These are phyloP conservation scores for Ophiocordyceps unilateralis DNA, from an alignment of 2,329 filamentous ascomycete genomes.

Conservation along the genomic window DNA sequence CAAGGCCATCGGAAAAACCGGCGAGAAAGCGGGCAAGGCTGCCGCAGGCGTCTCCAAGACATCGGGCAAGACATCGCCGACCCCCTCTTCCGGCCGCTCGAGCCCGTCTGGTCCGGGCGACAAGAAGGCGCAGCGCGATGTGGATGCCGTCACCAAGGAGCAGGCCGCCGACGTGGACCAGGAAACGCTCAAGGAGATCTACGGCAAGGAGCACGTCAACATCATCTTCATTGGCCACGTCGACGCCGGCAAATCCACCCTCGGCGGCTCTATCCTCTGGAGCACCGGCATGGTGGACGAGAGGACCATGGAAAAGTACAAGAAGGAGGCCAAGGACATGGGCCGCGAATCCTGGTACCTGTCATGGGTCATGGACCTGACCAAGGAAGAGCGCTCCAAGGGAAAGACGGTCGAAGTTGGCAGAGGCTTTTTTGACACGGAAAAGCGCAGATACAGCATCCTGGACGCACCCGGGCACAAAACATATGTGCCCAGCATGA, in stretches of 20 bases:
- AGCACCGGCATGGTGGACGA: conserved; percentile 98
- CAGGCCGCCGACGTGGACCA: conserved; percentile 58
- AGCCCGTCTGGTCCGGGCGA: conserved; percentile 48
- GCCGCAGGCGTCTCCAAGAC: conserved; percentile 25
- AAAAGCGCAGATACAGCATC: conserved; percentile 91
- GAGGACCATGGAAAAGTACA: conserved; percentile 95
- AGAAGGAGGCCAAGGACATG: conserved; percentile 86
- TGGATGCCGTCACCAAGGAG: conserved; percentile 71
- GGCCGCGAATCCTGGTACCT: conserved; percentile 98
- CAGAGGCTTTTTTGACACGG: conserved; percentile 89
- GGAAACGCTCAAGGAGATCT: conserved; percentile 77
- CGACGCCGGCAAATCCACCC: conserved; percentile 92
- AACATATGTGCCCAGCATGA: conserved; percentile 96
- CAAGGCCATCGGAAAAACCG: conserved; percentile 86
- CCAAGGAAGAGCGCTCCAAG: conserved; percentile 88
- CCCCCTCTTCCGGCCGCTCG: conserved; percentile 67
- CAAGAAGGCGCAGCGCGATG: conserved; percentile 42
- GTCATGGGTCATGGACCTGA: conserved; percentile 94
- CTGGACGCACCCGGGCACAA: conserved; percentile 95
- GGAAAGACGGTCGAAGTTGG: conserved; percentile 98
- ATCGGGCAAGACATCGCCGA: conserved; percentile 60
- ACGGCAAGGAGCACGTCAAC: conserved; percentile 85
- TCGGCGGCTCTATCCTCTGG: conserved; percentile 86
- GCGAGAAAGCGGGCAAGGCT: conserved; percentile 36
- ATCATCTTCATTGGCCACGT: conserved; percentile 98